Conservation (phyloP, 345 rosid species). For the Pelargonium nanum region DNA sequence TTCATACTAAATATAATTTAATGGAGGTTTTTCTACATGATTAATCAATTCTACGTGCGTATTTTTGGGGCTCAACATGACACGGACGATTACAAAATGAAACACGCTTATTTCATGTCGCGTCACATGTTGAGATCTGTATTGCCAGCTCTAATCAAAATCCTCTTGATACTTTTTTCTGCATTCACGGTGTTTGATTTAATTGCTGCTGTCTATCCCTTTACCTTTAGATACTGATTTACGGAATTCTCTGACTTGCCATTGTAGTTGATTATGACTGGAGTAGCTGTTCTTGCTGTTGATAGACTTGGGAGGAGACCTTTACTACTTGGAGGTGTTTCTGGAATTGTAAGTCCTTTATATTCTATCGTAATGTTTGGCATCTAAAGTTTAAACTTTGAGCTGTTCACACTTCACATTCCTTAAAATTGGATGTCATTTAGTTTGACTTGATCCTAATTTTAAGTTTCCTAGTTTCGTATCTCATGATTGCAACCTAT, state of each 20-base stretch:
- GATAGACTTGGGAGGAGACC: constrained; percentile 96
- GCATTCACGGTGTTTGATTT: not conserved
- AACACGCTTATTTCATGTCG: too few relatives aligned
- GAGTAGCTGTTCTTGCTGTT: constrained; percentile 67
- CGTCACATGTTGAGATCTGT: too few relatives aligned
- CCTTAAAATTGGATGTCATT: not conserved
- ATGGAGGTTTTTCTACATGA: too few relatives aligned
- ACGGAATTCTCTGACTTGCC: constrained; percentile 4
- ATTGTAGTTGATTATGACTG: constrained; percentile 85
- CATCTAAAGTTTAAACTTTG: constrained; percentile 9
- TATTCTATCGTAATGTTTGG: constrained; percentile 10
- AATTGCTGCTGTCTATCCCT: not conserved
- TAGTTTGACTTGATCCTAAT: not conserved
- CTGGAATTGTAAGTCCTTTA: constrained; percentile 60
- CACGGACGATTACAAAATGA: too few relatives aligned
- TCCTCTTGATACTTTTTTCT: too few relatives aligned
- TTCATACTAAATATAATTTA: too few relatives aligned
- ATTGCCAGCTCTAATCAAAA: too few relatives aligned
- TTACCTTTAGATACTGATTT: too few relatives aligned
- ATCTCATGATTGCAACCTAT: too few relatives aligned
- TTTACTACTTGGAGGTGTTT: constrained; percentile 74
- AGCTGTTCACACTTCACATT: not conserved
- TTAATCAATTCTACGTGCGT: too few relatives aligned
- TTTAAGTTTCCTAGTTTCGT: not conserved
- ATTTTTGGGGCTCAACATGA: too few relatives aligned